phyloP scores from a whole-genome alignment of 306 rosid species.

The Malus sieversii region DNA sequence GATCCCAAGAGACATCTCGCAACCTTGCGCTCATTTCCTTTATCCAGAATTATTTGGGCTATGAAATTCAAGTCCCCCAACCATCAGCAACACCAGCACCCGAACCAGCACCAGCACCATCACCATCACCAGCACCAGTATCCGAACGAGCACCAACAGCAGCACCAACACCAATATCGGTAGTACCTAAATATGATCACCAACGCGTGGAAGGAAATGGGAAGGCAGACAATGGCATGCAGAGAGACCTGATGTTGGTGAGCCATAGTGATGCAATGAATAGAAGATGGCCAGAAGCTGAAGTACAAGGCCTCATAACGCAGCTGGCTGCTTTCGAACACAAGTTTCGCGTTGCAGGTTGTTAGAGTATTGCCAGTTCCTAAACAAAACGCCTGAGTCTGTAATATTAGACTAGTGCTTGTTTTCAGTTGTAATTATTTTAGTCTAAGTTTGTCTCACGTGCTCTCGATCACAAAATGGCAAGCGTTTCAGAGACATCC shows the following conservation, averaged over 20 bases:
- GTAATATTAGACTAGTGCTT: too few species aligned
- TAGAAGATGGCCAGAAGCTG: conserved; percentile 73
- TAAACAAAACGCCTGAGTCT: too few species aligned
- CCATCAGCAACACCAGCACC: conserved; percentile 10
- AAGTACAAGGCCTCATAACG: conserved; percentile 60
- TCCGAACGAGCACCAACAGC: not conserved
- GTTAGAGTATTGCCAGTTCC: too few species aligned
- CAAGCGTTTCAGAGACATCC: too few species aligned
- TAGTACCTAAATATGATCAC: conserved; percentile 1
- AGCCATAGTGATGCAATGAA: conserved; percentile 18
- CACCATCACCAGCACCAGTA: not conserved
- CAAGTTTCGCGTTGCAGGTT: conserved; percentile 27
- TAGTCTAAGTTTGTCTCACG: too few species aligned
- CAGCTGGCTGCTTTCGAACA: conserved; percentile 46
- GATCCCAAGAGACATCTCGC: conserved; percentile 64
- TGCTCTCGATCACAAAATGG: too few species aligned
- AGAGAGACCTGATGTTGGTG: conserved; percentile 8
- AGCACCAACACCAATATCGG: not conserved
- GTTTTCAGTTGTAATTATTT: too few species aligned
- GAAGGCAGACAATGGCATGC: conserved; percentile 21
- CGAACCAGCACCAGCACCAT: not conserved
- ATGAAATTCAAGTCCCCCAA: conserved; percentile 40
- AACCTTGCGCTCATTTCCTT: conserved; percentile 60
- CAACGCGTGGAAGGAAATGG: conserved; percentile 30
- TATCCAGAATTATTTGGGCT: conserved; percentile 47